phyloP scores from a whole-genome alignment of 441 rosid genomes.

The Viola pubescens region DNA sequence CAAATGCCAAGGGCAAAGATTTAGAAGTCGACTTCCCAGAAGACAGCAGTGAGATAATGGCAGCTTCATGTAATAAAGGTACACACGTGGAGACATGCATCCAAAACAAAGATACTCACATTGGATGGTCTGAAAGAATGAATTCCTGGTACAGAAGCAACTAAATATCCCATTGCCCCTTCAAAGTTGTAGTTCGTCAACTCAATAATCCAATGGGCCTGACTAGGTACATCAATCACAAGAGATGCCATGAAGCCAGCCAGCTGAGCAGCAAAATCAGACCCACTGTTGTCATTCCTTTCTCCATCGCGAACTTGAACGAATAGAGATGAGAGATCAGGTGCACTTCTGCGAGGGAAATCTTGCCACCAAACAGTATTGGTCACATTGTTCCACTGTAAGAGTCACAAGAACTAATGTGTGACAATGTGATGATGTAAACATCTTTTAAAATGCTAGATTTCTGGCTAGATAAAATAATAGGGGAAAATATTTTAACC shows the following conservation, averaged over 20 bases:
- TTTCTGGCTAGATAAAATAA: background rate
- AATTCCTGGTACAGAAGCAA: slow-evolving; percentile 84
- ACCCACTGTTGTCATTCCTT: slow-evolving; percentile 28
- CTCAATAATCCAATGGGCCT: slow-evolving; percentile 75
- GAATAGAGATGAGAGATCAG: slow-evolving; percentile 69
- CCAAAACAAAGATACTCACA: slow-evolving; percentile 31
- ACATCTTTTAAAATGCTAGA: background rate
- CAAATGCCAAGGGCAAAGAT: too few species aligned
- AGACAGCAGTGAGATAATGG: background rate
- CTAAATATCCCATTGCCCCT: slow-evolving; percentile 59
- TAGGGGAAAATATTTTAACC: background rate
- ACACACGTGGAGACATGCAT: background rate
- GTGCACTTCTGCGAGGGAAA: slow-evolving; percentile 58
- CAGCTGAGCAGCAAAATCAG: slow-evolving; percentile 84
- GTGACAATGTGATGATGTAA: background rate
- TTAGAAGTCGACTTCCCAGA: background rate
- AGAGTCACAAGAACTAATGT: slow-evolving; percentile 11
- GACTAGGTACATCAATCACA: slow-evolving; percentile 71
- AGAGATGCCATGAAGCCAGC: slow-evolving; percentile 88
- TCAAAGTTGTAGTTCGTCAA: slow-evolving; percentile 72
- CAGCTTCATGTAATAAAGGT: too few species aligned
- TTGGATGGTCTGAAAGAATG: slow-evolving; percentile 44
- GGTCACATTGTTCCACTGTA: slow-evolving; percentile 86
- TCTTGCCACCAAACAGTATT: slow-evolving; percentile 99
- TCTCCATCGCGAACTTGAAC: slow-evolving; percentile 30